Percentiles rank a stretch among this genome's conserved stretches.
These are phyloP conservation scores for Ophiostoma ulmi DNA, from an alignment of 2,329 filamentous ascomycete species.

Conservation along the genomic window DNA sequence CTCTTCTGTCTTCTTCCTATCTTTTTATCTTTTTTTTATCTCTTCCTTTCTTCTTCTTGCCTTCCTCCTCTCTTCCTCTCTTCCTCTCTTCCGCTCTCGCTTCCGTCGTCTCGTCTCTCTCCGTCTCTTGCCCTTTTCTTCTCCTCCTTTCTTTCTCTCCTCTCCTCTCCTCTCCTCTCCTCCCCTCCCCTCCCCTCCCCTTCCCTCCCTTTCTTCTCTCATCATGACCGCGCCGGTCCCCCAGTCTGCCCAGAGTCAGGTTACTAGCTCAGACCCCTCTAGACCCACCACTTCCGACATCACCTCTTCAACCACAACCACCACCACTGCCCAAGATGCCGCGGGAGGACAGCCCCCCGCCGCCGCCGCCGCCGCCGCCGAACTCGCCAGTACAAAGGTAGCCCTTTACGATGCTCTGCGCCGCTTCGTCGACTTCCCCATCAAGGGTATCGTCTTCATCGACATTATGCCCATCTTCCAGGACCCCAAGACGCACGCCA, in stretches of 20 bases:
- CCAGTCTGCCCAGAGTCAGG: slow-evolving; percentile 27
- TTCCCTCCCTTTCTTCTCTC: slow-evolving; percentile 31
- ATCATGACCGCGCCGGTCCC: slow-evolving; percentile 35
- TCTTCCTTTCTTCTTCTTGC: neutral
- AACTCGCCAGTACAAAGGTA: slow-evolving; percentile 65
- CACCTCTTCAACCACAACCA: slow-evolving; percentile 30
- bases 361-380: slow-evolving; percentile 56
- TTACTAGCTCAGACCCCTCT: slow-evolving; percentile 35
- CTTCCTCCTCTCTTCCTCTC: neutral
- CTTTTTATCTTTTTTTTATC: neutral
- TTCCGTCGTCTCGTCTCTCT: slow-evolving; percentile 1
- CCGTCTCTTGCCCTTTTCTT: slow-evolving; percentile 25
- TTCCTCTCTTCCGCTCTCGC: slow-evolving; percentile 10
- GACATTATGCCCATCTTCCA: slow-evolving; percentile 97
- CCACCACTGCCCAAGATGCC: slow-evolving; percentile 48
- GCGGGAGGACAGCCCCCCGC: slow-evolving; percentile 59
- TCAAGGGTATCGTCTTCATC: slow-evolving; percentile 89
- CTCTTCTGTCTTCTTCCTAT: neutral
- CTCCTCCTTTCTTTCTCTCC: slow-evolving; percentile 14
- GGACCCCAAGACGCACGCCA: slow-evolving; percentile 64
- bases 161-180: slow-evolving; percentile 25
- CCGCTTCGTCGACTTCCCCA: slow-evolving; percentile 87
- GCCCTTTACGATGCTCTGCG: slow-evolving; percentile 68
- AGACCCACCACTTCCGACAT: slow-evolving; percentile 29
- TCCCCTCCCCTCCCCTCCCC: slow-evolving; percentile 32